A percentile compares a stretch with the other conserved stretches of the same genome.
Conservation (phyloP, 225 moss, liverwort and hornwort species). For the Marchantia polymorpha region DNA sequence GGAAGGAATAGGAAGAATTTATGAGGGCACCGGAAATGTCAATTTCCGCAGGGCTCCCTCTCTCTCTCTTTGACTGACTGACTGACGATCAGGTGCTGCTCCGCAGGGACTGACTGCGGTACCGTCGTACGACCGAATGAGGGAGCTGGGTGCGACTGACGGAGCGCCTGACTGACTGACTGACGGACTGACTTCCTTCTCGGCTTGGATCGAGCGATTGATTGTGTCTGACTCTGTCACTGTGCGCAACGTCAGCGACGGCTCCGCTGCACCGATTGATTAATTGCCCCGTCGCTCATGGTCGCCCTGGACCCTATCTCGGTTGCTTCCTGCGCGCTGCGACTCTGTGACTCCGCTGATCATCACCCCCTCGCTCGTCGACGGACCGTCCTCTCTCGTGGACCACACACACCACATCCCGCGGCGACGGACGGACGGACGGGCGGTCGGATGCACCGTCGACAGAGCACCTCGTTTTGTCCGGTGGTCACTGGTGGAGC, state of each 20-base stretch:
- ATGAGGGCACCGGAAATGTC: neutral
- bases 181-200: neutral
- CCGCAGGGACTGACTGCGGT: neutral
- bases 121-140: neutral
- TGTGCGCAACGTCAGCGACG: neutral
- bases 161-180: neutral
- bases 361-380: neutral
- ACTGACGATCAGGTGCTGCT: conserved; percentile 1
- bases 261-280: neutral
- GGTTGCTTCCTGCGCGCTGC: neutral
- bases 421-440: neutral
- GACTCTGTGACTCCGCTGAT: neutral
- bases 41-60: neutral
- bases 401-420: neutral
- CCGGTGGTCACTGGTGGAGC: no score
- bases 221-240: no score
- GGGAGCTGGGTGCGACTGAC: neutral
- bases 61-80: no score
- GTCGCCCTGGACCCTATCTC: neutral
- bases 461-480: no score
- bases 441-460: no score
- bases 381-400: neutral
- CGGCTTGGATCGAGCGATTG: neutral
- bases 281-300: neutral
- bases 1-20: neutral